Conservation (phyloP, 768 basidiomycete genomes). For the Termitomyces sp. region DNA sequence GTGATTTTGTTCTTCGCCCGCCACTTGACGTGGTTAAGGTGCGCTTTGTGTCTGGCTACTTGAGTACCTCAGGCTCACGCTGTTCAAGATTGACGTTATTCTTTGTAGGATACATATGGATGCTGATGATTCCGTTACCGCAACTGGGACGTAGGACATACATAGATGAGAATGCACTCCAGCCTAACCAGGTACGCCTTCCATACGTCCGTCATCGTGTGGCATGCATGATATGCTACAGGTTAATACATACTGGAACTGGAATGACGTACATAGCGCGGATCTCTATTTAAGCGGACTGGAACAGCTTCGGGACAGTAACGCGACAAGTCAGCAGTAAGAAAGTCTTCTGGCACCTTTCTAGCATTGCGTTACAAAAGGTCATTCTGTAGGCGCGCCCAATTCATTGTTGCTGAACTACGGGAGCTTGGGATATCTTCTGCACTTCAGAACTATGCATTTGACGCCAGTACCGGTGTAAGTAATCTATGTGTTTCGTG, state of each 20-base stretch:
- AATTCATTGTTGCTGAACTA: slow-evolving; percentile 59
- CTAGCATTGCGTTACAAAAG: slow-evolving; percentile 1
- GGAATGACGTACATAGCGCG: slow-evolving; percentile 85
- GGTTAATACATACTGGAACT: slow-evolving; percentile 91
- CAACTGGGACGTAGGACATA: slow-evolving; percentile 64
- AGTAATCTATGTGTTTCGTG: slow-evolving; percentile 16
- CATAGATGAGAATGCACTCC: slow-evolving; percentile 94
- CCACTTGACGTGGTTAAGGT: slow-evolving; percentile 32
- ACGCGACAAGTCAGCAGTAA: slow-evolving; percentile 70
- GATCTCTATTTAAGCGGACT: slow-evolving; percentile 75
- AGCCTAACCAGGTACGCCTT: slow-evolving; percentile 73
- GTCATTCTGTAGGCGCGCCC: slow-evolving; percentile 48
- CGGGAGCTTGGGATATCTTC: slow-evolving; percentile 67
- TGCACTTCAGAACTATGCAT: slow-evolving; percentile 64
- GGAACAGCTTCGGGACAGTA: slow-evolving; percentile 53
- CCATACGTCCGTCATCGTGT: neutral
- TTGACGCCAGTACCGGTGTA: slow-evolving; percentile 47
- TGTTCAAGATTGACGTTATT: slow-evolving; percentile 49
- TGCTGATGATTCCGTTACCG: slow-evolving; percentile 67
- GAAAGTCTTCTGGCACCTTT: slow-evolving; percentile 18
- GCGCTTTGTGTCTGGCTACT: slow-evolving; percentile 7
- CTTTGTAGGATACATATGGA: slow-evolving; percentile 72
- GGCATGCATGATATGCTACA: slow-evolving; percentile 21
- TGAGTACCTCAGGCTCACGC: slow-evolving; percentile 4
- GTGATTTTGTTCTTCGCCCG: slow-evolving; percentile 27